Percentiles rank a stretch among this genome's conserved stretches.
Conservation (phyloP, 371 early-diverging fungal genomes). For the Rhizopus microsporus region DNA sequence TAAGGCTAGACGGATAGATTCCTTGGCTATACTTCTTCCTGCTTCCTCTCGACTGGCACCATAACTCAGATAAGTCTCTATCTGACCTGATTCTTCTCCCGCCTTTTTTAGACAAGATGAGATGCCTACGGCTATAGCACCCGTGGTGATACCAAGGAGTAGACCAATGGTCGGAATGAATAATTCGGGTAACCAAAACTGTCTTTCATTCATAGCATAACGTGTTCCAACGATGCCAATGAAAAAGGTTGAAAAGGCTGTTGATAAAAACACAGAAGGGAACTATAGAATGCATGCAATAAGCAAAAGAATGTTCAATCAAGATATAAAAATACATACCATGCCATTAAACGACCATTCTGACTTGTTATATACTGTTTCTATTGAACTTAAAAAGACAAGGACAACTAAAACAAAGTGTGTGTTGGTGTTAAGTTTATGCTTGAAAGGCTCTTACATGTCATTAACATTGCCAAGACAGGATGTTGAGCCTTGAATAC, state of each 20-base stretch:
- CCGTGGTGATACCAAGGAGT: constrained; percentile 83
- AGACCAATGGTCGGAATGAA: constrained; percentile 91
- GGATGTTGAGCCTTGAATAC: constrained; percentile 45
- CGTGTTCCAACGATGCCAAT: constrained; percentile 65
- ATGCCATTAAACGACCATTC: constrained; percentile 55
- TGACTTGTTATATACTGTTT: constrained; percentile 63
- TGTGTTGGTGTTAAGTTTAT: not conserved
- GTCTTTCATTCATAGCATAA: constrained; percentile 74
- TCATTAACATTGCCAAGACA: constrained; percentile 43
- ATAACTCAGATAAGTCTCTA: constrained; percentile 74
- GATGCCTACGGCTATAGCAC: constrained; percentile 81
- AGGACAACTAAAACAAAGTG: constrained; percentile 33
- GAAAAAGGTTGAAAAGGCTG: constrained; percentile 49
- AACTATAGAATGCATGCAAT: constrained; percentile 30
- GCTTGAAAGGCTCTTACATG: constrained; percentile 38
- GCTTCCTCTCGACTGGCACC: constrained; percentile 91
- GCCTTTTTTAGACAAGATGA: constrained; percentile 56
- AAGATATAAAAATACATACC: constrained; percentile 32
- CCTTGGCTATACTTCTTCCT: constrained; percentile 67
- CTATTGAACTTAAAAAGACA: constrained; percentile 54
- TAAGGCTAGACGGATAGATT: constrained; percentile 76
- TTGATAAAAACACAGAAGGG: constrained; percentile 50
- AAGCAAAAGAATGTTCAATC: not conserved
- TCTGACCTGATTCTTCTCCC: constrained; percentile 67
- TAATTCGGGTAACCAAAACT: constrained; percentile 74